Base-by-base conservation (phyloP, 345 rosid species). In the Corchorus olitorius region DNA sequence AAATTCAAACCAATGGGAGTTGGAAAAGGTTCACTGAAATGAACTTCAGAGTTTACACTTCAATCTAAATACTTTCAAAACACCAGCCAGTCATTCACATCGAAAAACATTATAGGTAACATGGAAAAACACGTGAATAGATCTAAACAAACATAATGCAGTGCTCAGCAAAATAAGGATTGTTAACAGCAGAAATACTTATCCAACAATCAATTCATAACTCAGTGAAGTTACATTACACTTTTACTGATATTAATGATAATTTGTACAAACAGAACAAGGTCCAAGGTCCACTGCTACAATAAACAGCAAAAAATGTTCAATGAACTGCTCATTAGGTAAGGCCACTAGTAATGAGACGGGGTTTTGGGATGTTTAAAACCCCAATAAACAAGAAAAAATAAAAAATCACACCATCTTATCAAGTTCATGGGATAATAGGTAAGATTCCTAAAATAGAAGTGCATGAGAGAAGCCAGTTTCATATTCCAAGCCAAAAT, bases 381-480 rank as follows among this genome's bases (percentile, higher is more conserved):
- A 20, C 6, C 16, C 45, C 45, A 56, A 7, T 34, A 58, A 59
- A 14, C 37, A 56, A 27, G 16, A 27, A 16, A 10, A n/a, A 58
- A 43, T 8, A 71, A 15, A 71, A 15, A 50, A 20, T 33, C 49
- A 14, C 27, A 16, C 34, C 14, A 15, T 15, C 10, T 9, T 37
- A 49, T 80, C 59, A 55, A 58, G 41, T 15, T 63, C 55, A 43
- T 61, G 43, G 20, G 5, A 50, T 17, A 63, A 63, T 50, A 46
- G 75, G 8, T 52, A 58, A 35, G 52, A 76, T 72, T 71, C 60
- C 58, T 33, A 39, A 33, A 81, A 20, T 54, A 67, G 63, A 81
- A 76, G 13, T 39, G 66, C 71, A 62, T 22, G 39, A 5, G 15
- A 55, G 33, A 20, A 41, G 41, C 76, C 52, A 27, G 43, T 43